Evolutionary conservation across 1,284 basidiomycete species (phyloP).

Genomic region (Marasmius tenuissimus): DNA sequence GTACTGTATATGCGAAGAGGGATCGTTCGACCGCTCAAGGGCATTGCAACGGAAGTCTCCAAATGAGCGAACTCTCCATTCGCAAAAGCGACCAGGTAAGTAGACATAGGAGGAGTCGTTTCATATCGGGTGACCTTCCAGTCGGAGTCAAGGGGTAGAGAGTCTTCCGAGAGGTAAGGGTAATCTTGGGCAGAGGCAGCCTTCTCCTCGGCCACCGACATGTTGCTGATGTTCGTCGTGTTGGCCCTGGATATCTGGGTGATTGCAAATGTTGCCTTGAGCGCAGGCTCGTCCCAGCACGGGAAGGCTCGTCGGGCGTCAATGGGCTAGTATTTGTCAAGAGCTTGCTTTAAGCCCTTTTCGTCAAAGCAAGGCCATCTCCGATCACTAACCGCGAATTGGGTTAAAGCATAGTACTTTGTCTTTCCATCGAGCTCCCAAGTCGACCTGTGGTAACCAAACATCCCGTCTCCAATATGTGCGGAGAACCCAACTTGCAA

Average conservation of each 20-base stretch:
- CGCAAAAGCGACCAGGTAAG: conserved; percentile 92
- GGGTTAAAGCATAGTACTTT: conserved; percentile 77
- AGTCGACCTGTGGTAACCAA: conserved; percentile 69
- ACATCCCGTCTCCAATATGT: conserved; percentile 66
- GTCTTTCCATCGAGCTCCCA: conserved; percentile 58
- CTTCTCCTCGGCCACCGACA: conserved; percentile 68
- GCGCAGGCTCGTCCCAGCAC: conserved; percentile 91
- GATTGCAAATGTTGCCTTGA: conserved; percentile 87
- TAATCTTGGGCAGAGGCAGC: conserved; percentile 33
- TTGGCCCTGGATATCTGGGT: conserved; percentile 83
- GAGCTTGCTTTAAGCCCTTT: conserved; percentile 24
- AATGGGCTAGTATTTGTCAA: conserved; percentile 64
- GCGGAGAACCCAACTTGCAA: conserved; percentile 65
- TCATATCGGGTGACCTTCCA: conserved; percentile 86
- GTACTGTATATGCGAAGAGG: conserved; percentile 85
- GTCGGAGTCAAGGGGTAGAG: conserved; percentile 42
- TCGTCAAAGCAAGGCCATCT: not conserved
- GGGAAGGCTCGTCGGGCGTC: conserved; percentile 84
- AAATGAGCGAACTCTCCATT: conserved; percentile 82
- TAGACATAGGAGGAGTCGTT: conserved; percentile 82
- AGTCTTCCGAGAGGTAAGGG: conserved; percentile 35
- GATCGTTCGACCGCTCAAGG: conserved; percentile 78
- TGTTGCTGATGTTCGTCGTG: conserved; percentile 85
- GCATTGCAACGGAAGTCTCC: conserved; percentile 79
- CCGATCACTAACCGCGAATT: conserved; percentile 60